Evolutionary conservation across 208 protist species (phyloP).

Genomic region (Crithidia sp.): DNA sequence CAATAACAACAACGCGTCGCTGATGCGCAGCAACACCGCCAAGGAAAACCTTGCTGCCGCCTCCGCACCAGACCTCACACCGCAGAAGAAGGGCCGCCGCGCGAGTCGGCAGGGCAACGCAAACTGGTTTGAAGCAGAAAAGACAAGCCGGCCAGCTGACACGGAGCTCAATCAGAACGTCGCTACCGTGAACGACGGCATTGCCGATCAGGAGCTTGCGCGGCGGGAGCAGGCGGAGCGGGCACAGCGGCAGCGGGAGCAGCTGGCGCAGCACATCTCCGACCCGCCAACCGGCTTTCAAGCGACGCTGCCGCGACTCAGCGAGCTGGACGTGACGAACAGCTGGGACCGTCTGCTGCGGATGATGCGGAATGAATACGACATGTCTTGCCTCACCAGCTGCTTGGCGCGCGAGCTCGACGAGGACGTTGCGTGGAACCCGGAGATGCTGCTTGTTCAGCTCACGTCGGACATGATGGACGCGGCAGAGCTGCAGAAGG

Average conservation of each 20-base stretch:
- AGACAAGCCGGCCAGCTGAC: conserved; percentile 33
- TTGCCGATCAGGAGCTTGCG: conserved; percentile 39
- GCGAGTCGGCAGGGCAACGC: conserved; percentile 7
- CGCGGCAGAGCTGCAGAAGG: conserved; percentile 53
- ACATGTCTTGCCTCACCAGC: conserved; percentile 83
- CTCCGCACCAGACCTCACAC: neutral
- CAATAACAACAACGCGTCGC: neutral
- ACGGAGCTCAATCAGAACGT: conserved; percentile 48
- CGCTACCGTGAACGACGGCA: conserved; percentile 50
- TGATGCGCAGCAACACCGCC: neutral
- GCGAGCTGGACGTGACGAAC: conserved; percentile 70
- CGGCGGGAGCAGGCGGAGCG: conserved; percentile 36
- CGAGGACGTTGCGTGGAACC: conserved; percentile 88
- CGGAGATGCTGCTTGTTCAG: conserved; percentile 89
- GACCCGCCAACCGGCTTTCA: conserved; percentile 75
- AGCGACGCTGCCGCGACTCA: conserved; percentile 71
- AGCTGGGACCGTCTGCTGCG: conserved; percentile 77
- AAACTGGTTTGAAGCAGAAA: conserved; percentile 25
- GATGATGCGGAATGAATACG: conserved; percentile 69
- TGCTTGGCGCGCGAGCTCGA: conserved; percentile 83
- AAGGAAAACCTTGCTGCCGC: neutral
- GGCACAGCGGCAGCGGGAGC: conserved; percentile 47
- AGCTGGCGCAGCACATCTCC: conserved; percentile 59
- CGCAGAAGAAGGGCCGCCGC: conserved; percentile 12
- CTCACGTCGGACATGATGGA: conserved; percentile 89